Conservation (phyloP, 2,329 filamentous ascomycete genomes). For the Stemphylium beticola region DNA sequence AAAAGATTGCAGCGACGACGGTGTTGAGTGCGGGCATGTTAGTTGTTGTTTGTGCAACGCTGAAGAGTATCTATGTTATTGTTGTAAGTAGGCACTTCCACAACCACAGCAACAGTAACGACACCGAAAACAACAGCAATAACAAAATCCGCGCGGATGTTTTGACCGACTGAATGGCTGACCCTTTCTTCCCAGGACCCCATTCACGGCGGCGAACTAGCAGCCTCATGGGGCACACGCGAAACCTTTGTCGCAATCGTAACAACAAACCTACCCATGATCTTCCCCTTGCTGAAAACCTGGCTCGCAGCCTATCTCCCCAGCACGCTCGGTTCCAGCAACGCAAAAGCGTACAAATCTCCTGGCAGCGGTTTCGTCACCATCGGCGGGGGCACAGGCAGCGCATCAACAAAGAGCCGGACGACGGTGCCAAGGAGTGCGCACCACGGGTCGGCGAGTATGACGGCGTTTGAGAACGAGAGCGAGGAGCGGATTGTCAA, state of each 20-base stretch:
- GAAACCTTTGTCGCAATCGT: constrained; percentile 56
- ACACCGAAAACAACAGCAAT: no score
- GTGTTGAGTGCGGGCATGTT: no score
- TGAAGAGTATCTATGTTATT: no score
- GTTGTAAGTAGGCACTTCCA: no score
- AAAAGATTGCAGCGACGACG: no score
- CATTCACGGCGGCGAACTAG: constrained; percentile 9
- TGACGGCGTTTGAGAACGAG: neutral
- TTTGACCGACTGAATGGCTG: no score
- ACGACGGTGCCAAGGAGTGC: neutral
- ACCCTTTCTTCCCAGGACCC: no score
- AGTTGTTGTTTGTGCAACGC: no score
- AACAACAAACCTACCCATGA: constrained; percentile 47
- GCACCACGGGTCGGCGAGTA: neutral
- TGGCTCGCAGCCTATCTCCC: neutral
- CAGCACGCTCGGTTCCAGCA: neutral
- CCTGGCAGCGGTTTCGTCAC: neutral
- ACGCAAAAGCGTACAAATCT: neutral
- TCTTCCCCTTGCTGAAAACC: neutral
- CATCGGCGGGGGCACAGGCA: neutral
- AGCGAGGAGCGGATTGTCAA: neutral
- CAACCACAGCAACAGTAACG: no score
- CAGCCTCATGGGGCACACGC: constrained; percentile 54
- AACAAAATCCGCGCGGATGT: no score
- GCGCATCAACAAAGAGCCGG: neutral